Evolutionary conservation across 1,284 basidiomycete genomes (phyloP).

Genomic region (Ustilago cynodontis): DNA sequence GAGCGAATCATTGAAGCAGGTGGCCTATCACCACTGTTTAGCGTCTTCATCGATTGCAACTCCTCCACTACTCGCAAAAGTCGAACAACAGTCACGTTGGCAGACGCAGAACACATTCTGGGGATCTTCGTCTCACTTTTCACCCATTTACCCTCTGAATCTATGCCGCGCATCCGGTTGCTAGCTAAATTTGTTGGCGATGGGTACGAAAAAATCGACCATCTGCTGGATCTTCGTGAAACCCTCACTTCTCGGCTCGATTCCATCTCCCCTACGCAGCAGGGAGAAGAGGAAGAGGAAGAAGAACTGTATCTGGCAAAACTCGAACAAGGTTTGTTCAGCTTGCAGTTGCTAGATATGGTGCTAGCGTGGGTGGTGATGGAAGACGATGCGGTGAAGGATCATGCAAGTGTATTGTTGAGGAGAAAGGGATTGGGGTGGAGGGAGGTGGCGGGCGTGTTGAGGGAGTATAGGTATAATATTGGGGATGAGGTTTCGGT

Average conservation of each 20-base stretch:
- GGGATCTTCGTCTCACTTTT: slow-evolving; percentile 89
- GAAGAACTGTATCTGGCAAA: slow-evolving; percentile 84
- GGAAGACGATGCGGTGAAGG: slow-evolving; percentile 87
- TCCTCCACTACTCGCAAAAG: neutral
- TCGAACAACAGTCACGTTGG: neutral
- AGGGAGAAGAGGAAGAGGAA: slow-evolving; percentile 72
- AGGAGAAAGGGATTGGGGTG: slow-evolving; percentile 25
- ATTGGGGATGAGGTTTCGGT: slow-evolving; percentile 56
- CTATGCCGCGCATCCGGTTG: slow-evolving; percentile 82
- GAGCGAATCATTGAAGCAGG: slow-evolving; percentile 79
- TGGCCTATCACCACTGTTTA: slow-evolving; percentile 89
- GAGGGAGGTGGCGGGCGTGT: slow-evolving; percentile 24
- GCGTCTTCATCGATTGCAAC: slow-evolving; percentile 82
- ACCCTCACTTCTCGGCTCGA: slow-evolving; percentile 76
- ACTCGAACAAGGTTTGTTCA: slow-evolving; percentile 87
- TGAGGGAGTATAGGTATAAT: slow-evolving; percentile 59
- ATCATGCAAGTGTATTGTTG: slow-evolving; percentile 50
- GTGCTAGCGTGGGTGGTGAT: slow-evolving; percentile 93
- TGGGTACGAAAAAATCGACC: slow-evolving; percentile 91
- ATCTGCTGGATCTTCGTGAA: slow-evolving; percentile 87
- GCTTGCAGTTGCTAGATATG: slow-evolving; percentile 90
- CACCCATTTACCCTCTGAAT: slow-evolving; percentile 88
- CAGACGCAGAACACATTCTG: slow-evolving; percentile 87
- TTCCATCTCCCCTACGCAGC: slow-evolving; percentile 75
- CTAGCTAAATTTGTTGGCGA: slow-evolving; percentile 92